Percentiles rank a stretch among this genome's conserved stretches.
These are phyloP conservation scores for Backusella macrospora DNA, from an alignment of 192 early-diverging fungal species.

Conservation along the genomic window DNA sequence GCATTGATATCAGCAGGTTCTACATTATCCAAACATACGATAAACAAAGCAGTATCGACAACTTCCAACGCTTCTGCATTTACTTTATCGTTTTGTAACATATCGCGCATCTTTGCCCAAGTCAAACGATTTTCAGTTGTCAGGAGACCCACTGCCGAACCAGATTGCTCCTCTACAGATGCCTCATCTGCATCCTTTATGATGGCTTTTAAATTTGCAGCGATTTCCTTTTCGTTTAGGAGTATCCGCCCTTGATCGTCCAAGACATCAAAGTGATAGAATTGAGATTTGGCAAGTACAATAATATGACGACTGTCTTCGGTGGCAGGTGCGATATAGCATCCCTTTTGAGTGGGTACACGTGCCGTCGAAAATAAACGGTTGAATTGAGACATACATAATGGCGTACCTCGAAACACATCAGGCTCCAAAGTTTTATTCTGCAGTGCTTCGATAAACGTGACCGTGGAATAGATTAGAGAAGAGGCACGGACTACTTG, in stretches of 20 bases:
- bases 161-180: not conserved
- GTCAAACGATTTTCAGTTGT: conserved; percentile 74
- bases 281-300: conserved; percentile 72
- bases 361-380: conserved; percentile 77
- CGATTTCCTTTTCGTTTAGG: conserved; percentile 63
- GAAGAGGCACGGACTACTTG: conserved; percentile 80
- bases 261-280: conserved; percentile 76
- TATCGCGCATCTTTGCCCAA: conserved; percentile 68
- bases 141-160: conserved; percentile 65
- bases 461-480: conserved; percentile 62
- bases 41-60: conserved; percentile 74
- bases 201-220: conserved; percentile 64
- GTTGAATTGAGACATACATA: conserved; percentile 83
- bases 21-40: conserved; percentile 75
- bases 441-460: conserved; percentile 68
- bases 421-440: conserved; percentile 61
- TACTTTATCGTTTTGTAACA: conserved; percentile 49
- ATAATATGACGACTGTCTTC: conserved; percentile 58
- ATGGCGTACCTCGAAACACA: conserved; percentile 57
- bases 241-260: conserved; percentile 52
- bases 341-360: conserved; percentile 56
- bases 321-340: conserved; percentile 30
- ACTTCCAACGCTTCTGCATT: conserved; percentile 60
- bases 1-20: conserved; percentile 38
- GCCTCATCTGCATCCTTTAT: conserved; percentile 53